Base-by-base conservation (phyloP, 257 asterid genomes). In the Rhazya stricta region DNA sequence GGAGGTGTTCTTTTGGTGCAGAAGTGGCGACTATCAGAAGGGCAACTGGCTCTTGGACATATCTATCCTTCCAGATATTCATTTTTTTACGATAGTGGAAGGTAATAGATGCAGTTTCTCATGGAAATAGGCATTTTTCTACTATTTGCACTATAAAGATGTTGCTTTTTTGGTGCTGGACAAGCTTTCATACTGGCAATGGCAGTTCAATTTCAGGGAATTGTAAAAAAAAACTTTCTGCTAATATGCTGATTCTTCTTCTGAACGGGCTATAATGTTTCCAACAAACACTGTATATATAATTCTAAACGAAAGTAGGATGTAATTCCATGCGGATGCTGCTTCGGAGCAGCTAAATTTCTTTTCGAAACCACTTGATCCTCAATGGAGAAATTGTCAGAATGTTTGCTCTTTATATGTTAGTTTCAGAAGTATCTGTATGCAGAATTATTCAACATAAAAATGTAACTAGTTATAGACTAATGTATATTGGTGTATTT, bases 91-190 rank as follows among this genome's bases (percentile, higher is more conserved):
- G 1, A 56, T 30, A 39, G 46, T 15, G 76, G 80, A 77, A 58
- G 80, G 76, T 77, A 16, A 45, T 34, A 45, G 16, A n/a, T 7
- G 7, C 36, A 43, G 54, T 34, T 34, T 69, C 74, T 51, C 41
- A 25, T 13, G 5, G 30, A 58, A 69, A 69, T 69, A 58, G 30
- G 72, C 41, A n/a, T 51, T 10, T 60, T 30, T 12, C 9, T 27
- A 30, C 39, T 16, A 30, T 30, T 6, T 61, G 39, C 4, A 29
- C 67, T 12, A 15, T 10, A 4, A 66, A 53, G 46, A 75, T 29
- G 9, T 76, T 54, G 58, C 63, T 67, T 25, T 16, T n/a, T 11
- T 48, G 0, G 9, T 53, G 43, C 5, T 75, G 39, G 53, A 32
- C 29, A 10, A n/a, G 34, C 23, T 32, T 51, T 53, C 58, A 37